phyloP scores from a whole-genome alignment of 768 basidiomycete genomes.

The Podaxis pistillaris region DNA sequence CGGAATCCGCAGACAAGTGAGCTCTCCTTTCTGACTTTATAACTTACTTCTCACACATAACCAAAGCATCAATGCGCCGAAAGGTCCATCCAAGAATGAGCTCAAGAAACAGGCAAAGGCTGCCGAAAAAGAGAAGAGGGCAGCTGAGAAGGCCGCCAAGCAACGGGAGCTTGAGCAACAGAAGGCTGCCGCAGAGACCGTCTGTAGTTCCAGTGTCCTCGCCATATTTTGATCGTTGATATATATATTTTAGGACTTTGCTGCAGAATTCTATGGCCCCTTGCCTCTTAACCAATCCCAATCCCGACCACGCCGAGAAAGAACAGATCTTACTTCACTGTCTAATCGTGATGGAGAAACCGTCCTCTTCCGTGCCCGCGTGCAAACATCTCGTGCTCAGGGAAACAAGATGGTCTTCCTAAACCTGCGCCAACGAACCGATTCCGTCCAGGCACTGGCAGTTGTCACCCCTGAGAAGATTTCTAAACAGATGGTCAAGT shows the following conservation, averaged over 20 bases:
- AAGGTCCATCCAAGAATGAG: constrained; percentile 79
- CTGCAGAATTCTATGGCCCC: constrained; percentile 78
- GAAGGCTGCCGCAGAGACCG: constrained; percentile 63
- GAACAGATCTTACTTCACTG: constrained; percentile 65
- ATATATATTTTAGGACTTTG: constrained; percentile 58
- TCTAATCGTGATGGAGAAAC: constrained; percentile 66
- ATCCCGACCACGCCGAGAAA: constrained; percentile 58
- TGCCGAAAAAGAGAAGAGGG: constrained; percentile 86
- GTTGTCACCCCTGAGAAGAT: constrained; percentile 69
- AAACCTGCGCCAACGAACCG: constrained; percentile 82
- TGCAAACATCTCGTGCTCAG: constrained; percentile 90
- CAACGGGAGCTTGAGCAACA: constrained; percentile 72
- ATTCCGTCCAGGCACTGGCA: constrained; percentile 86
- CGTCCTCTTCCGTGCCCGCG: constrained; percentile 83
- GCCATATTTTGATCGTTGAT: constrained; percentile 12
- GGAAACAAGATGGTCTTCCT: constrained; percentile 96
- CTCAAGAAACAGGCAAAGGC: constrained; percentile 91
- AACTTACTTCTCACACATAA: constrained; percentile 1
- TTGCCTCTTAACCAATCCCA: constrained; percentile 92
- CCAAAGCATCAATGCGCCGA: constrained; percentile 23
- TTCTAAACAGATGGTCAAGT: constrained; percentile 98
- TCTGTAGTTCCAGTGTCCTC: constrained; percentile 25
- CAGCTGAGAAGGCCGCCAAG: constrained; percentile 81
- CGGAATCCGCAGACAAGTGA: constrained; percentile 26
- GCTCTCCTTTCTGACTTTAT: constrained; percentile 5